Conservation (phyloP, 1,139 yeast genomes). For the Protomyces gravidus region DNA sequence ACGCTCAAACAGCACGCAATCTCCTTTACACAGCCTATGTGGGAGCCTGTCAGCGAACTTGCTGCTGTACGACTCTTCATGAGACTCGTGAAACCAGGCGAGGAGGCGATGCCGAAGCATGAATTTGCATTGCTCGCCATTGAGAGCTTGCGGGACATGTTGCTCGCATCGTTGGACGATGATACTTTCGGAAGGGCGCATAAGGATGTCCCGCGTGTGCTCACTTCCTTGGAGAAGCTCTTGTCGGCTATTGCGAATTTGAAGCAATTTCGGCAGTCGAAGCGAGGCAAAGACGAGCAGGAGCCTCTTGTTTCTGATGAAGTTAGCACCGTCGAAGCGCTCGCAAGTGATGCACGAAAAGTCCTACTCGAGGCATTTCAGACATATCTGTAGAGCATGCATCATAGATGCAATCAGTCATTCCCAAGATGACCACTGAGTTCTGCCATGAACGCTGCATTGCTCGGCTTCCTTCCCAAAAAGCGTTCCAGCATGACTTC, state of each 20-base stretch:
- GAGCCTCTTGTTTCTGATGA: not conserved
- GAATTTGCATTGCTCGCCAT: slow-evolving; percentile 1
- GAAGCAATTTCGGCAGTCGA: not conserved
- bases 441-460: slow-evolving; percentile 65
- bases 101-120: not conserved
- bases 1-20: not conserved
- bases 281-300: not conserved
- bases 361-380: not conserved
- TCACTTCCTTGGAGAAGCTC: not conserved
- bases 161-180: slow-evolving; percentile 6
- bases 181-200: slow-evolving; percentile 20
- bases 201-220: slow-evolving; percentile 11
- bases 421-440: slow-evolving; percentile 43
- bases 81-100: not conserved
- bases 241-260: not conserved
- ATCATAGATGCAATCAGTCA: not conserved
- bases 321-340: not conserved
- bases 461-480: slow-evolving; percentile 70
- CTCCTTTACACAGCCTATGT: not conserved
- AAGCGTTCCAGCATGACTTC: slow-evolving; percentile 52
- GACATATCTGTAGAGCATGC: not conserved
- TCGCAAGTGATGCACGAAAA: not conserved
- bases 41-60: not conserved
- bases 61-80: not conserved
- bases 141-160: not conserved